Base-by-base conservation (phyloP, 306 rosid genomes). In the Alnus glutinosa region DNA sequence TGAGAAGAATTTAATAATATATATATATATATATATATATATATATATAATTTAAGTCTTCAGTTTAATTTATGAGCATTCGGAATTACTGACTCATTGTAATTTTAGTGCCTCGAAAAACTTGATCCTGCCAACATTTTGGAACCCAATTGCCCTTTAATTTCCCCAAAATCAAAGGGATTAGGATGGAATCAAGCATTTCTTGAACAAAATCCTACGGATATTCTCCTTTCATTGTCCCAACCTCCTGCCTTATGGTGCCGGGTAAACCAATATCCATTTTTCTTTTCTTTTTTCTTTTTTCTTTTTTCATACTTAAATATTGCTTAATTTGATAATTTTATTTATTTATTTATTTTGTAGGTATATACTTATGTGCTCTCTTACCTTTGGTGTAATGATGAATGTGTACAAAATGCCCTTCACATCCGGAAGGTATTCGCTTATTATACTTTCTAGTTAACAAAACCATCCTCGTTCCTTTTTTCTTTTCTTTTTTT, bases 141-240 rank as follows among this genome's bases (percentile, higher is more conserved):
- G 84, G 88, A 87, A 55, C 88, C 86, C 55, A 18, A 58, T 0
- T 87, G 90, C 55, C 3, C 55, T 64, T 61, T 61, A 68, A 2
- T 80, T 76, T 49, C 84, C 4, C 32, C 9, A 78, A 83, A 75
- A 76, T 18, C 79, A 57, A 75, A 62, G 2, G 49, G 58, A 79
- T 49, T 4, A 8, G 30, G 47, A 15, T 37, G 73, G 28, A 13
- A 7, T 7, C 9, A 12, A 74, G 50, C 19, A 37, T 16, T 44
- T 70, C 15, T 36, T 5, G 32, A 39, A 18, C 55, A 52, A 14
- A 57, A 42, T 6, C 18, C 1, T 2, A 14, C 1, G 68, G 18
- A 52, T n/a, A 30, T 78, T 67, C 62, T 2, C 64, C 19, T 48
- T 79, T 73, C 78, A 28, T 72, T 49, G 57, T 39, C 72, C 42